Evolutionary conservation across 108 stramenopile genomes (phyloP), one percentile per base, ranked within the genome.

Genomic region (Cyclotella atomus): DNA sequence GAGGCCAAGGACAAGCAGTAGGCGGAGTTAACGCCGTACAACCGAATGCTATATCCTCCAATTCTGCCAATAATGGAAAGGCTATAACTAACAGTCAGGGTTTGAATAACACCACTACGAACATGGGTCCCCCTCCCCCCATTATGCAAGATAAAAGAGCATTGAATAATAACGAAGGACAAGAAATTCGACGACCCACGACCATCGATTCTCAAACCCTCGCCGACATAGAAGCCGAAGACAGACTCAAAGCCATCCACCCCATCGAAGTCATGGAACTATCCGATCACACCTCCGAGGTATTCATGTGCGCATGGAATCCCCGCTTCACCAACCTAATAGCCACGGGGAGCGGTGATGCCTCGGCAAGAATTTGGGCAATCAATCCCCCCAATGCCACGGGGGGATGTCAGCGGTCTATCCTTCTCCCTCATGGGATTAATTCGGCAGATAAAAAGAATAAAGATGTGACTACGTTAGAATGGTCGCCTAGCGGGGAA

Each of bases 251-350:
- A n/a, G 72, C 73, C 47, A 85, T 87, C 33, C 65, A 57, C n/a
- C 75, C 83, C 14, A 61, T 81, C 7, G 85, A 92, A 43, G 88
- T 93, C 59, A 79, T 93, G 46, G 88, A 88, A 36, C 71, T 96
- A 43, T 84, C 88, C 35, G 86, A 89, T 78, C 95, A 96, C 71
- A 83, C 88, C 1, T 93, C 92, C 0, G 96, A 98, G 80, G 98
- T 98, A 4, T 97, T 97, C 86, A 97, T 97, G 95, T 97, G 95
- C 65, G 95, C 94, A 6, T 98, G 98, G 98, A 98, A 97, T 89
- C 96, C 97, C 23, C 80, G 90, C 46, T 87, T 76, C 65, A 91
- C 92, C 21, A 86, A 95, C 65, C 84, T 94, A 15, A 93, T 98
- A 59, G 98, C 98, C 46, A 96, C 96, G 25, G 97, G 96, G 25